Conservation (phyloP, 2,329 filamentous ascomycete species). For the Hansfordia pulvinata region DNA sequence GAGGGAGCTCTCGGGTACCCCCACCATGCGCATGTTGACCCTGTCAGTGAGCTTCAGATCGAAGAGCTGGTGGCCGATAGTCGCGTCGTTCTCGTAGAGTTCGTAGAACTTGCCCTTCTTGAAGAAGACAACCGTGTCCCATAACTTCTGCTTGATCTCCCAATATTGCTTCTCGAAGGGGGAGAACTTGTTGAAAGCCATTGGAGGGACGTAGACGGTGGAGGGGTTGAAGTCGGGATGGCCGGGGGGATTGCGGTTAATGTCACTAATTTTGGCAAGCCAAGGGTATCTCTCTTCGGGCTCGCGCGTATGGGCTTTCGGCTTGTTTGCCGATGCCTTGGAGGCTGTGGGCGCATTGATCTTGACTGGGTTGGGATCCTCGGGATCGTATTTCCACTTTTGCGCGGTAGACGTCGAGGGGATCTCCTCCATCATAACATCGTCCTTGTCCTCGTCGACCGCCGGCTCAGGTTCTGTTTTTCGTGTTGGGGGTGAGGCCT, state of each 20-base stretch:
- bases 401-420: slow-evolving; percentile 59
- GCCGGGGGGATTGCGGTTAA: slow-evolving; percentile 62
- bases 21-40: slow-evolving; percentile 99
- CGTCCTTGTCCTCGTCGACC: slow-evolving; percentile 22
- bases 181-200: slow-evolving; percentile 71
- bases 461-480: slow-evolving; percentile 13
- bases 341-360: slow-evolving; percentile 7
- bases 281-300: slow-evolving; percentile 81
- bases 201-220: slow-evolving; percentile 78
- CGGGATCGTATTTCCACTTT: slow-evolving; percentile 61
- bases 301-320: slow-evolving; percentile 68
- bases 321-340: slow-evolving; percentile 23
- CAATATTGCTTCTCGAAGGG: slow-evolving; percentile 97
- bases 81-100: slow-evolving; percentile 94
- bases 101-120: slow-evolving; percentile 99
- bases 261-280: slow-evolving; percentile 76
- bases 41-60: slow-evolving; percentile 95
- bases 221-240: slow-evolving; percentile 86
- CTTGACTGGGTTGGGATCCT: slow-evolving; percentile 23
- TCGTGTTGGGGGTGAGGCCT: slow-evolving; percentile 35
- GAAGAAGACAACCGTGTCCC: slow-evolving; percentile 97
- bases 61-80: slow-evolving; percentile 89
- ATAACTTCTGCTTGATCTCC: slow-evolving; percentile 97
- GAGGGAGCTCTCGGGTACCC: slow-evolving; percentile 89
- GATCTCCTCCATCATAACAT: slow-evolving; percentile 37